A percentile compares a stretch with the other conserved stretches of the same genome.
Evolutionary conservation across 805 yeast genomes (phyloP).

Genomic region (Metschnikowia lachancei): DNA sequence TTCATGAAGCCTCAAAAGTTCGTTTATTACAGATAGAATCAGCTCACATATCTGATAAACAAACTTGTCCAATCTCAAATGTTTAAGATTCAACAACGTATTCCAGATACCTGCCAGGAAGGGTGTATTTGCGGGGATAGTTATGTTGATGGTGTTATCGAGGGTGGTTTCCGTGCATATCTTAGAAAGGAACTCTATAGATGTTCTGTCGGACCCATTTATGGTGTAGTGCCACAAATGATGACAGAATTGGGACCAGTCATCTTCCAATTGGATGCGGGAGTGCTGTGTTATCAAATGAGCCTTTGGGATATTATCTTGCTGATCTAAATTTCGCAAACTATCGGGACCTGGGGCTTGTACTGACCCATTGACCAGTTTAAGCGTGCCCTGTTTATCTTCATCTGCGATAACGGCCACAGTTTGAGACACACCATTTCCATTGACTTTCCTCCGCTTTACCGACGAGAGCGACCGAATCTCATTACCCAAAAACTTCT

Average conservation of each 20-base stretch:
- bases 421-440: not conserved
- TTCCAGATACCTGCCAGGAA: constrained; percentile 43
- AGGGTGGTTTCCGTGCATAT: constrained; percentile 28
- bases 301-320: not conserved
- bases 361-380: not conserved
- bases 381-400: not conserved
- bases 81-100: constrained; percentile 43
- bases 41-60: constrained; percentile 38
- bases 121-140: constrained; percentile 25
- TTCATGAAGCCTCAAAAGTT: constrained; percentile 27
- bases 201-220: constrained; percentile 33
- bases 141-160: constrained; percentile 6
- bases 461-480: constrained; percentile 26
- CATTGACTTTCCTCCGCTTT: constrained; percentile 19
- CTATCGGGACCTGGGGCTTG: not conserved
- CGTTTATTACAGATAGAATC: constrained; percentile 25
- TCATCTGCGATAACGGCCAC: not conserved
- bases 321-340: not conserved
- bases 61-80: constrained; percentile 49
- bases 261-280: constrained; percentile 25
- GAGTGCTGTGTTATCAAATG: not conserved
- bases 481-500: constrained; percentile 41
- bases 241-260: constrained; percentile 33
- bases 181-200: constrained; percentile 32
- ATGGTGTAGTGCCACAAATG: constrained; percentile 38